Evolutionary conservation across 2,329 filamentous ascomycete species (phyloP), one percentile per base, ranked within the genome.

Genomic region (Ophioceras dolichostomum): DNA sequence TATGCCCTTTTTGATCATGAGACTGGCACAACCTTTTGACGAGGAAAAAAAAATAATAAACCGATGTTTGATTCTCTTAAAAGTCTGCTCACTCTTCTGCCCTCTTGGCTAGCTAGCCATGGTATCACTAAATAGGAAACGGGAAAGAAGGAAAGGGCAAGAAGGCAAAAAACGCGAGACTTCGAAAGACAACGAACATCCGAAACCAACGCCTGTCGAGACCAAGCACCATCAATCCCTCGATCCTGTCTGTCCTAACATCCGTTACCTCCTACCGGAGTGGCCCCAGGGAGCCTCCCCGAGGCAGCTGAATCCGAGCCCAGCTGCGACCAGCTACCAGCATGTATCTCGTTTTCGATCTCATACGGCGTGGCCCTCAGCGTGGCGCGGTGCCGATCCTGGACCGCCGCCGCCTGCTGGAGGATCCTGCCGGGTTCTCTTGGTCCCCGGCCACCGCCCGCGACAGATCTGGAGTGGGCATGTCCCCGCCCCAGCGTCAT

Each of bases 311-410:
- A 17, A 6, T 21, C 36, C 21, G 17, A n/a, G 13, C 27, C 24
- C 29, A 37, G 30, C 14, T 14, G 20, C 14, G 29, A 32, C 36
- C 36, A 37, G 12, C 36, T 37, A 21, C 29, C 36, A 14, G 29
- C 36, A 16, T 37, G 27, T 5, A 37, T 29, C 10, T 29, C 36
- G 9, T 24, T 21, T 12, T 37, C 21, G 21, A 32, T 28, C 29
- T 37, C 36, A 8, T 8, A 13, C 9, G 20, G 14, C 20, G 19
- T 32, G 13, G 36, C 20, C 20, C 36, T 14, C 12, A 37, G 36
- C 6, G 36, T 37, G 14, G 36, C 29, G 12, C 29, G 36, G 20
- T 7, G 33, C 33, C 14, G 19, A n/a, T n/a, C n/a, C n/a, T n/a
- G n/a, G n/a, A n/a, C n/a, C n/a, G n/a, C n/a, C n/a, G n/a, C n/a